Evolutionary conservation across 371 early-diverging fungal genomes (phyloP), one percentile per base, ranked within the genome.

Genomic region (Sporodiniella umbellata): DNA sequence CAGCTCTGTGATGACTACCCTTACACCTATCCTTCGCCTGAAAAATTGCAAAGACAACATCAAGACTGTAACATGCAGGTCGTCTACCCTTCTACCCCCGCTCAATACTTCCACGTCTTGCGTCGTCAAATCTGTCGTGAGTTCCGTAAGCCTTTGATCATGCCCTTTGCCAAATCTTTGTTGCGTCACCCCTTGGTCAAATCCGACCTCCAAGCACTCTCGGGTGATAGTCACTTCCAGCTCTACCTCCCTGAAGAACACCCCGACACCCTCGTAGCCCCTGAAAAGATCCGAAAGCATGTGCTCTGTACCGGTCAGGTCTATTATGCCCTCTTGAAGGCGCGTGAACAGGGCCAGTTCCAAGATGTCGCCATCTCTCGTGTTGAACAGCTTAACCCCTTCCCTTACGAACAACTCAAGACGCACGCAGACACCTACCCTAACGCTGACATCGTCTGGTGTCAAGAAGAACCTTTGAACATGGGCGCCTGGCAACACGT

Each of bases 21-120:
- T 23, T 87, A 84, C 73, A 55, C 67, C 25, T 93, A 85, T 79
- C 96, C 95, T 8, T 66, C 87, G 17, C 79, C 84, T 15, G 88
- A 90, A 58, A 85, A 87, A 64, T 70, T 88, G 44, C 72, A 88
- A 8, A 85, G 95, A 43, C 95, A 94, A 75, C 91, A 90, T 66
- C 97, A 96, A 75, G 95, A 96, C 76, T 92, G 91, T 79, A 98
- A 95, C 82, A 93, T 97, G 88, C 95, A 95, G 77, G 90, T 98
- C 4, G 92, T 94, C 18, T 92, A 96, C 75, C 87, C 91, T 35
- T 88, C 96, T 24, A 94, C 95, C 8, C 98, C 98, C 7, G 85
- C 92, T 53, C 94, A 96, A 71, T 96, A 93, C 81, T 98, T 94
- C 91, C 98, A 98, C 62, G 92, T 78, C 5, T 78, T 97, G 58